A percentile compares a stretch with the other conserved stretches of the same genome.
phyloP scores from a whole-genome alignment of 176 grass and related monocot genomes.

The Ananas comosus region DNA sequence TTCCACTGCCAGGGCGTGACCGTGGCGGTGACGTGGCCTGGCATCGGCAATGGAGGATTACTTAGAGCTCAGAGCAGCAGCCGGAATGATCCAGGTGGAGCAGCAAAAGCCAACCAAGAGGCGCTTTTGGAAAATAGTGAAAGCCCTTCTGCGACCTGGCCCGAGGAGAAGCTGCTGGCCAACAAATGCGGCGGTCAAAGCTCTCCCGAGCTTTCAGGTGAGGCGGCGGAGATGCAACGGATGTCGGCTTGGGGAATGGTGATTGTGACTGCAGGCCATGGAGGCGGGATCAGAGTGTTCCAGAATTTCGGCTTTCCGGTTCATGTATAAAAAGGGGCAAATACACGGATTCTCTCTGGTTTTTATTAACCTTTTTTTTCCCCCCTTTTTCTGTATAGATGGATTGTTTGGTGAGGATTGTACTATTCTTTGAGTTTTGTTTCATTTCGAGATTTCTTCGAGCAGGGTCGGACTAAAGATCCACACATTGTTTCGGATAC shows the following conservation, averaged over 20 bases:
- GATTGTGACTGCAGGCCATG: slow-evolving; percentile 68
- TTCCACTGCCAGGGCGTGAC: slow-evolving; percentile 82
- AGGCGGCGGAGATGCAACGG: slow-evolving; percentile 42
- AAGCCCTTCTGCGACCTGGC: slow-evolving; percentile 28
- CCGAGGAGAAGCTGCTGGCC: slow-evolving; percentile 35
- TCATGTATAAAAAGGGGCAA: slow-evolving; percentile 46
- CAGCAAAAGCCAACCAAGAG: slow-evolving; percentile 20
- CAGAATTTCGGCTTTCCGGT: slow-evolving; percentile 97
- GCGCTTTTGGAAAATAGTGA: slow-evolving; percentile 19
- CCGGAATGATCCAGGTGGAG: slow-evolving; percentile 37
- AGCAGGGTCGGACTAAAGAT: neutral
- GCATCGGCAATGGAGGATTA: slow-evolving; percentile 25
- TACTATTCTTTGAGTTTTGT: neutral
- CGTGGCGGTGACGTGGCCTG: slow-evolving; percentile 76
- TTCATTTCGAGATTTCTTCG: neutral
- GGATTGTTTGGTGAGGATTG: neutral
- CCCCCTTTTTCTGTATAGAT: neutral
- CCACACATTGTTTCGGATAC: neutral
- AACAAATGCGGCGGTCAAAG: slow-evolving; percentile 38
- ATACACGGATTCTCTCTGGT: neutral
- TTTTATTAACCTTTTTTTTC: slow-evolving; percentile 11
- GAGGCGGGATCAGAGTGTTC: slow-evolving; percentile 70
- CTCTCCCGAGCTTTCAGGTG: slow-evolving; percentile 39
- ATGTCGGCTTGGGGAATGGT: slow-evolving; percentile 81
- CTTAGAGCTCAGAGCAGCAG: slow-evolving; percentile 30